Evolutionary conservation across 768 basidiomycete species (phyloP).

Genomic region (Hericium coralloides): DNA sequence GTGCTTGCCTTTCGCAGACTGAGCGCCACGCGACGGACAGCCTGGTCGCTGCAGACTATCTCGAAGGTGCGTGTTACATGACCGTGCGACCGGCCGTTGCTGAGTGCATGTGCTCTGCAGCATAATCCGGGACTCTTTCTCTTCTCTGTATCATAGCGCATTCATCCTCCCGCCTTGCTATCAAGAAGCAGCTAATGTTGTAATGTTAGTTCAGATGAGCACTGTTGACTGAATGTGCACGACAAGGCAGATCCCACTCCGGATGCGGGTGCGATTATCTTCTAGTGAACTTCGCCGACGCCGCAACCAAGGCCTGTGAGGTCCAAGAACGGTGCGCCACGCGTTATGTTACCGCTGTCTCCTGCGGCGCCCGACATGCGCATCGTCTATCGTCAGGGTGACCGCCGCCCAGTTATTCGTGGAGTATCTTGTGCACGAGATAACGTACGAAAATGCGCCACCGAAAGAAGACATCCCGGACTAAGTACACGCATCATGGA

Average conservation of each 20-base stretch:
- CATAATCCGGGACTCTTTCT: no score
- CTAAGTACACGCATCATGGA: constrained; percentile 42
- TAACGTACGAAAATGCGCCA: constrained; percentile 58
- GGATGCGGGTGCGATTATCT: constrained; percentile 21
- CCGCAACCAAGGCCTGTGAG: constrained; percentile 57
- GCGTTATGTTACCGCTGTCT: not conserved
- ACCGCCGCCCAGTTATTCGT: constrained; percentile 80
- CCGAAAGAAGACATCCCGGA: constrained; percentile 81
- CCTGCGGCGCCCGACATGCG: not conserved
- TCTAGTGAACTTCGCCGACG: constrained; percentile 68
- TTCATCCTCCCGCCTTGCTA: no score
- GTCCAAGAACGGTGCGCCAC: constrained; percentile 63
- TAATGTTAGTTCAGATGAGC: not conserved
- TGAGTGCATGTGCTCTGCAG: no score
- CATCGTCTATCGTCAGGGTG: constrained; percentile 22
- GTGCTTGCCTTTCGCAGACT: not conserved
- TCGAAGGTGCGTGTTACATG: constrained; percentile 36
- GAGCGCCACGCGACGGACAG: constrained; percentile 20
- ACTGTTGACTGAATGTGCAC: not conserved
- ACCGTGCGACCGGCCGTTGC: no score
- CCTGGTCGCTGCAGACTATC: constrained; percentile 56
- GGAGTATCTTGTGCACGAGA: constrained; percentile 84
- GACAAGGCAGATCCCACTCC: constrained; percentile 17
- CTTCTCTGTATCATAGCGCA: no score
- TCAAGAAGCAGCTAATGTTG: not conserved